Base-by-base conservation (phyloP, 345 rosid genomes). In the Punica granatum region DNA sequence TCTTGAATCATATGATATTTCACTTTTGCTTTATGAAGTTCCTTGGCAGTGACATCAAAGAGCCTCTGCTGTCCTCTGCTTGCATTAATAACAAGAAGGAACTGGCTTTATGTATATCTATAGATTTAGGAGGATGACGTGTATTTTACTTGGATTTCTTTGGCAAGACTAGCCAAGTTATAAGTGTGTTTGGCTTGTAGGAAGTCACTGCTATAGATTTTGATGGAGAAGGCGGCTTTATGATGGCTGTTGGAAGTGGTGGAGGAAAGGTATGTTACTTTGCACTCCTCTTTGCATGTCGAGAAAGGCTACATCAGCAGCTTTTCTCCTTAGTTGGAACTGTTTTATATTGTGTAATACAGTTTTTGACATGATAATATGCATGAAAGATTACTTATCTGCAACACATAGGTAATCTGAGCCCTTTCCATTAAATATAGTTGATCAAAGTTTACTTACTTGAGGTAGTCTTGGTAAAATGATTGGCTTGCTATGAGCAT, bases 231-330 rank as follows among this genome's bases (percentile, higher is more conserved):
- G 94, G 88, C 56, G 98, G 97, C 69, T 90, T 81, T 74, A 77
- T 80, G 65, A 76, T 93, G 84, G 96, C 87, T 73, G 96, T 89
- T 59, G 99, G 99, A 69, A 94, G 95, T 80, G 84, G 92, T 69
- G 68, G 74, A 26, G 99, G 99, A 79, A 87, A 89, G 97, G 99
- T 94, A 82, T 60, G 65, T 23, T 78, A 35, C 65, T 65, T 12
- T 61, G 30, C 8, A 23, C 37, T 25, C 42, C 13, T 26, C 37
- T 6, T 19, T 63, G 39, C 46, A 39, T 59, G 6, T 43, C 2
- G 26, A 41, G 32, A 31, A 43, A 41, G 37, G 41, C 42, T 10
- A 7, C 13, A 39, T 63, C 19, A 63, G 32, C 28, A 62, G 34
- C 65, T 62, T 43, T 35, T 36, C 33, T 32, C 1, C n/a, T 23